Evolutionary conservation across 352 stramenopile species (phyloP), one percentile per base, ranked within the genome.

Genomic region (Globisporangium orthogonon): DNA sequence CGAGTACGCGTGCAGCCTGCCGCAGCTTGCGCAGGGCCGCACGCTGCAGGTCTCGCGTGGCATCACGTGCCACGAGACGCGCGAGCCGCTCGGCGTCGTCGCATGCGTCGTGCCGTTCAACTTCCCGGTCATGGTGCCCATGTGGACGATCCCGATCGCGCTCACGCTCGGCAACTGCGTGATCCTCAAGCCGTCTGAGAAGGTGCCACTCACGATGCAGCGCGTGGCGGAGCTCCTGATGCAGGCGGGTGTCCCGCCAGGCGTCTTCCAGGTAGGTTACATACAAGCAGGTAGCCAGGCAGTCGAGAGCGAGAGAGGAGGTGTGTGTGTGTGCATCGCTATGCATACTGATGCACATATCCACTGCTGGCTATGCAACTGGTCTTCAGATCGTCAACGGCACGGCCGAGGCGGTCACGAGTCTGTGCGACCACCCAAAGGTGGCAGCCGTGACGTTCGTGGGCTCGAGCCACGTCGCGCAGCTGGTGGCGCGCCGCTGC

Each of bases 121-220:
- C 71, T 98, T 98, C 61, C 96, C 96, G 7, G 93, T 98, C 63
- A 99, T 99, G 89, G 93, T 98, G 6, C 94, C 96, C 13, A 97
- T 98, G 83, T 99, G 97, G 97, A 99, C 96, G 0, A 72, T 98
- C 17, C 96, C 97, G 6, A 98, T 99, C 62, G 95, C 96, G 6
- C 71, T 99, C 23, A 97, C 96, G 0, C 86, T 96, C 56, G 97
- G 96, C 37, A 99, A 99, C 74, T 97, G 87, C 58, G 85, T 99
- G 44, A 96, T 99, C 55, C 66, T 99, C 46, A 99, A 99, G 72
- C 97, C 97, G 2, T 98, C 85, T 10, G 96, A 99, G 68, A 99
- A 99, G 71, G 81, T 93, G 43, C 96, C 96, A 6, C 48, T 98
- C 30, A 98, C 95, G 0, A 98, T 98, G 92, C 66, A 77, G 7